phyloP scores from a whole-genome alignment of 2,329 filamentous ascomycete genomes.

The Byssochlamys sp. region DNA sequence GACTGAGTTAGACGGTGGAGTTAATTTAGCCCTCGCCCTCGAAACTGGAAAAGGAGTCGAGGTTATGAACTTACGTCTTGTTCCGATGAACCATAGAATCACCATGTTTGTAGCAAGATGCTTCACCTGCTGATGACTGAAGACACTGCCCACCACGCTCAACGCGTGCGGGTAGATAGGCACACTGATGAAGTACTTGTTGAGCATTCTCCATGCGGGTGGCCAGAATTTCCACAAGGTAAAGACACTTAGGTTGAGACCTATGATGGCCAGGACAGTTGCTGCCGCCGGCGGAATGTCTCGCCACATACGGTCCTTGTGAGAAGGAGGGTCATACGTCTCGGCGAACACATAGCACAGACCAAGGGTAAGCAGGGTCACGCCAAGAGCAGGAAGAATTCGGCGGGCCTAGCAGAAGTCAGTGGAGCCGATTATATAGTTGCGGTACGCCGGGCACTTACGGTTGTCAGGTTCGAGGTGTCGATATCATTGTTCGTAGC shows the following conservation, averaged over 20 bases:
- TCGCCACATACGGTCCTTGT: conserved; percentile 41
- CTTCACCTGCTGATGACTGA: conserved; percentile 46
- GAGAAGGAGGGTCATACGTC: conserved; percentile 41
- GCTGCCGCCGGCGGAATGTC: conserved; percentile 42
- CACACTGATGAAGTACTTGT: conserved; percentile 46
- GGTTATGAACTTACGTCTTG: conserved; percentile 29
- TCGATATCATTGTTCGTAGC: conserved; percentile 27
- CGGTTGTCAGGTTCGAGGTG: conserved; percentile 26
- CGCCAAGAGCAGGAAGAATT: conserved; percentile 37
- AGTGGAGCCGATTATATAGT: neutral
- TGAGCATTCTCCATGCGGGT: conserved; percentile 46
- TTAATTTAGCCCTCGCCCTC: conserved; percentile 1
- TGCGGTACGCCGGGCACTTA: conserved; percentile 9
- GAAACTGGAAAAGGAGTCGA: neutral
- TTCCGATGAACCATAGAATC: conserved; percentile 46
- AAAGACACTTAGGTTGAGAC: conserved; percentile 42
- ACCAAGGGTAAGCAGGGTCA: conserved; percentile 29
- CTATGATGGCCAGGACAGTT: conserved; percentile 43
- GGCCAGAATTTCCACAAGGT: conserved; percentile 43
- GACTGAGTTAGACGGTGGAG: conserved; percentile 19
- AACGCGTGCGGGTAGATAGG: conserved; percentile 45
- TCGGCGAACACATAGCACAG: conserved; percentile 38
- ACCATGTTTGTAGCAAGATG: conserved; percentile 49
- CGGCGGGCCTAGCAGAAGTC: conserved; percentile 27
- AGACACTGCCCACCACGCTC: conserved; percentile 45